phyloP scores from a whole-genome alignment of 768 basidiomycete genomes.

The Leccinum subtestaceum region DNA sequence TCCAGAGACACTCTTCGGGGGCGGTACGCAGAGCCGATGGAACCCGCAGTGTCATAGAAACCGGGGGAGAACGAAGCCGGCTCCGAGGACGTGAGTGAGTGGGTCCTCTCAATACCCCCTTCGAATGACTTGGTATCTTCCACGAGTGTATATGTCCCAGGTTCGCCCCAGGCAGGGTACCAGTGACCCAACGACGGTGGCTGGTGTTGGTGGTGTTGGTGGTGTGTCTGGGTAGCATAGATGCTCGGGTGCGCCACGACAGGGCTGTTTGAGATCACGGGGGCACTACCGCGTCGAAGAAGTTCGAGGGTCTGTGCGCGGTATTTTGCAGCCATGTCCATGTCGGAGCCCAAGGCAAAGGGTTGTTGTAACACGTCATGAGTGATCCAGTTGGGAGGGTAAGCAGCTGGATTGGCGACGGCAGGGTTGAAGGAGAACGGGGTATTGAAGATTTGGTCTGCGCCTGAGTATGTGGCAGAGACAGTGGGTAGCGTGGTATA shows the following conservation, averaged over 20 bases:
- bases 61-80: slow-evolving; percentile 21
- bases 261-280: neutral
- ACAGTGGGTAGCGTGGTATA: slow-evolving; percentile 36
- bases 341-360: slow-evolving; percentile 19
- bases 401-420: slow-evolving; percentile 9
- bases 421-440: slow-evolving; percentile 31
- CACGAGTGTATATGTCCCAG: slow-evolving; percentile 20
- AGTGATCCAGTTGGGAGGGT: slow-evolving; percentile 15
- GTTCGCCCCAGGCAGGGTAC: slow-evolving; percentile 29
- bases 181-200: slow-evolving; percentile 18
- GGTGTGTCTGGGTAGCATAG: slow-evolving; percentile 16
- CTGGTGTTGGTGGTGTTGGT: slow-evolving; percentile 4
- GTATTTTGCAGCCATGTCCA: slow-evolving; percentile 48
- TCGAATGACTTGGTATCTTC: slow-evolving; percentile 32
- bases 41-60: slow-evolving; percentile 11
- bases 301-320: slow-evolving; percentile 44
- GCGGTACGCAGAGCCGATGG: slow-evolving; percentile 28
- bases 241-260: slow-evolving; percentile 10
- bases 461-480: slow-evolving; percentile 11
- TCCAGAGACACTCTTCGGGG: slow-evolving; percentile 36
- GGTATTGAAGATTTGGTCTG: slow-evolving; percentile 32
- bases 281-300: slow-evolving; percentile 33
- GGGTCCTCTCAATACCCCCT: slow-evolving; percentile 14
- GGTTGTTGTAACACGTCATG: slow-evolving; percentile 23
- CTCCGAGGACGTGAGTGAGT: slow-evolving; percentile 24